Evolutionary conservation across 148 eudicot genomes (phyloP).

Genomic region (Amaranthus palmeri): DNA sequence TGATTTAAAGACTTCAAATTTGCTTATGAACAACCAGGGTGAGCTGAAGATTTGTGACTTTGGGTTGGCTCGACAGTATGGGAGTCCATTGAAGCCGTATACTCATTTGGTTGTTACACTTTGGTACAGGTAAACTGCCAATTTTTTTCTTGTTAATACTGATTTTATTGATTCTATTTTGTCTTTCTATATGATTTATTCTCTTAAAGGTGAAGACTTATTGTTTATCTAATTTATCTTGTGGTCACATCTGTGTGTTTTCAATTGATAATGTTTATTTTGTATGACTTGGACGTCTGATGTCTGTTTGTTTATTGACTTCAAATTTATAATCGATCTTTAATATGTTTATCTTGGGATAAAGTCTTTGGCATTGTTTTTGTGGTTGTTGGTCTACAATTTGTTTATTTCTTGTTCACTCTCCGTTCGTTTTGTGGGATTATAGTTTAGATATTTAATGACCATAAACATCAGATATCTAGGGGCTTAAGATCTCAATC

Average conservation of each 20-base stretch:
- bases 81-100: slow-evolving; percentile 89
- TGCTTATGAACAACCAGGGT: slow-evolving; percentile 84
- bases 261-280: no score
- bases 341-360: no score
- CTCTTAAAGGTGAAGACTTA: no score
- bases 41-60: slow-evolving; percentile 96
- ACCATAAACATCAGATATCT: not conserved
- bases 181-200: not conserved
- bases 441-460: not conserved
- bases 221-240: no score
- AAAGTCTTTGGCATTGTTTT: no score
- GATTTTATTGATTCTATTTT: not conserved
- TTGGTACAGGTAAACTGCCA: slow-evolving; percentile 86
- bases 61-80: slow-evolving; percentile 93
- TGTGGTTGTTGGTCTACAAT: no score
- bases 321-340: not conserved
- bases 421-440: not conserved
- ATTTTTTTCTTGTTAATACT: not conserved
- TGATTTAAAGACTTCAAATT: slow-evolving; percentile 85
- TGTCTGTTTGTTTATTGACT: not conserved
- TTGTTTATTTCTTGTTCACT: not conserved
- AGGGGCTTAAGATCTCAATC: not conserved
- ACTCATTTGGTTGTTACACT: slow-evolving; percentile 93
- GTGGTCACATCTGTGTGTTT: no score
- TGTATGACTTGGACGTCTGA: not conserved